Evolutionary conservation across 2,329 filamentous ascomycete species (phyloP), one percentile per base, ranked within the genome.

Genomic region (Diaporthe citriasiana): DNA sequence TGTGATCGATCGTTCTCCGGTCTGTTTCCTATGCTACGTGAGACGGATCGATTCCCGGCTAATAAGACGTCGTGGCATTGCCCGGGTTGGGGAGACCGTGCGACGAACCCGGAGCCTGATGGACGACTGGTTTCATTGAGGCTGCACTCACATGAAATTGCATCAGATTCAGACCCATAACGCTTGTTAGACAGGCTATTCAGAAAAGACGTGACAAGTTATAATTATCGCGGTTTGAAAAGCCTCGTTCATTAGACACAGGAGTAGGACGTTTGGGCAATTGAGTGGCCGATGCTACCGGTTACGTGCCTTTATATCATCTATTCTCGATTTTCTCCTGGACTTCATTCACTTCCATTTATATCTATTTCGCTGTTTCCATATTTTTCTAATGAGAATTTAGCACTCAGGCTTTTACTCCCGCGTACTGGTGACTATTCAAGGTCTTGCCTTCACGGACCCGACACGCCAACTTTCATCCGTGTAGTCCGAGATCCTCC

Each of bases 401-500:
- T 22, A 22, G 42, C 17, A 47, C 17, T 47, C 2, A 19, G 3
- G n/a, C 7, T n/a, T 25, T 9, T 2, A 17, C 10, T 17, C 13
- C 6, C 33, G 15, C 15, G 22, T 19, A 19, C 35, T 27, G 13
- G 27, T 30, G 38, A 63, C 13, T 7, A 4, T 33, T 8, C 4
- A 17, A 30, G 10, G 0, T 10, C 30, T 22, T 7, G 30, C 19
- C 1, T 38, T 25, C 8, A 7, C 12, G 15, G 60, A 38, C 6
- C 15, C 45, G 30, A 66, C 30, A 13, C 38, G 33, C 55, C 69
- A 71, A n/a, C 33, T 63, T 12, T 53, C 19, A 19, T 63, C 51
- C 17, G n/a, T 50, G 70, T 77, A 81, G 65, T 80, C 80, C 3
- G 72, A 76, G 30, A 81, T 73, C 50, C 80, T 77, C 12, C 71